Evolutionary conservation across 164 flowering plant genomes (phyloP), one percentile per base, ranked within the genome.

Genomic region (Amborella trichopoda): DNA sequence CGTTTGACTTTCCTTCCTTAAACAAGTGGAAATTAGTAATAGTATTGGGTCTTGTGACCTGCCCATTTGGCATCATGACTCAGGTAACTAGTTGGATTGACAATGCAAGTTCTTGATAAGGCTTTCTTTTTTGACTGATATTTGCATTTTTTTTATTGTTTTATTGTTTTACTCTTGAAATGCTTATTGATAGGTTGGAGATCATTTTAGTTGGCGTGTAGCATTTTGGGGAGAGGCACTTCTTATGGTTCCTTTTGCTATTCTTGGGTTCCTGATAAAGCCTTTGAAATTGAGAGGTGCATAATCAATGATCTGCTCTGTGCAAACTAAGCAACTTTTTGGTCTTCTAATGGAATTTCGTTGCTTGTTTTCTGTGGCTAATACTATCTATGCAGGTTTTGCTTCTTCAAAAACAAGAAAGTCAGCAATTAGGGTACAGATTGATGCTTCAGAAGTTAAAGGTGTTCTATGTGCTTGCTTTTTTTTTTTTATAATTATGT

Each of bases 241-340:
- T 48, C 54, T 87, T 56, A 91, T 91, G 99, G 59, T 75, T 58
- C 96, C 99, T 3, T 91, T 84, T 71, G 99, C 82, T 40, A 23
- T 91, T 61, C 64, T 84, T 16, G 96, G 96, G 19, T 91, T 91
- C 61, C 48, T 80, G 9, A 80, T 87, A 67, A 87, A 77, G 64
- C 99, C 99, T 49, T 71, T 91, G 68, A 74, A 74, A 40, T 52
- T 91, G 67, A 84, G 86, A 80, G 99, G 99, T 83, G 60, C 26
- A 23, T 49, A 26, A 17, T 51, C 38, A 43, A 22, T 20, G 20
- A 18, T 40, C 20, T 19, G 22, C 13, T n/a, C n/a, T n/a, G n/a
- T n/a, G n/a, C n/a, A n/a, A n/a, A n/a, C n/a, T n/a, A n/a, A n/a
- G n/a, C n/a, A n/a, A n/a, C n/a, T n/a, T n/a, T n/a, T n/a, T n/a